phyloP scores from a whole-genome alignment of 129 eudicot species.

The Escallonia herrerae region DNA sequence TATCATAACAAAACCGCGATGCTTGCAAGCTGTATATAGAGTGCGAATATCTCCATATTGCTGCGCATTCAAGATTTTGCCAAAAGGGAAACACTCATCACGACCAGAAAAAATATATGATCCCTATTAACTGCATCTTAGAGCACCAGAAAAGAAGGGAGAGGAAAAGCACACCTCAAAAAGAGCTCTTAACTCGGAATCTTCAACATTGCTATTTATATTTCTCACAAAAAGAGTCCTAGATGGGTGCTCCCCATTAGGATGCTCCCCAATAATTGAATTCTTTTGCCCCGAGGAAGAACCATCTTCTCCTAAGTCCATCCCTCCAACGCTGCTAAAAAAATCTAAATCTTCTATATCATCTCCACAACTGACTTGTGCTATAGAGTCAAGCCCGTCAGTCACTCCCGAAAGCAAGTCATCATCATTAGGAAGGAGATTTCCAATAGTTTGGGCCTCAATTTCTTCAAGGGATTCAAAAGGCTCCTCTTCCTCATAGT shows the following conservation, averaged over 20 bases:
- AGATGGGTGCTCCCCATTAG: conserved; percentile 72
- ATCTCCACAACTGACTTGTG: conserved; percentile 42
- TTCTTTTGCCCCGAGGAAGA: conserved; percentile 24
- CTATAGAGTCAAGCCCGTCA: conserved; percentile 56
- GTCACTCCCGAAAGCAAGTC: conserved; percentile 89
- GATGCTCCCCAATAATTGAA: conserved; percentile 40
- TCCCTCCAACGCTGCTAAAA: conserved; percentile 86
- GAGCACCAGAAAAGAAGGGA: conserved; percentile 6
- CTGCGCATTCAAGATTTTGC: conserved; percentile 36
- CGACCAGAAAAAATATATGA: background rate
- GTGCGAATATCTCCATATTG: conserved; percentile 89
- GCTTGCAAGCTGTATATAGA: conserved; percentile 87
- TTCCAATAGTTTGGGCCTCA: conserved; percentile 94
- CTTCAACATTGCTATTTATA: conserved; percentile 76
- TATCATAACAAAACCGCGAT: conserved; percentile 90
- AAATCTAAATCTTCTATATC: conserved; percentile 68
- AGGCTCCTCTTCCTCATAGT: conserved; percentile 61
- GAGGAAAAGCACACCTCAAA: conserved; percentile 50
- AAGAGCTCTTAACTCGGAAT: conserved; percentile 60
- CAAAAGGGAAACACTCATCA: conserved; percentile 12
- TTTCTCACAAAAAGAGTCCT: conserved; percentile 92
- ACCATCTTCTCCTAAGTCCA: conserved; percentile 87
- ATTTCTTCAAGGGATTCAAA: conserved; percentile 77
- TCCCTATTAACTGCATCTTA: background rate
- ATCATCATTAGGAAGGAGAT: conserved; percentile 92